Percentiles rank a stretch among this genome's conserved stretches.
These are phyloP conservation scores for Puccinia horiana DNA, from an alignment of 1,284 basidiomycete genomes.

Conservation along the genomic window DNA sequence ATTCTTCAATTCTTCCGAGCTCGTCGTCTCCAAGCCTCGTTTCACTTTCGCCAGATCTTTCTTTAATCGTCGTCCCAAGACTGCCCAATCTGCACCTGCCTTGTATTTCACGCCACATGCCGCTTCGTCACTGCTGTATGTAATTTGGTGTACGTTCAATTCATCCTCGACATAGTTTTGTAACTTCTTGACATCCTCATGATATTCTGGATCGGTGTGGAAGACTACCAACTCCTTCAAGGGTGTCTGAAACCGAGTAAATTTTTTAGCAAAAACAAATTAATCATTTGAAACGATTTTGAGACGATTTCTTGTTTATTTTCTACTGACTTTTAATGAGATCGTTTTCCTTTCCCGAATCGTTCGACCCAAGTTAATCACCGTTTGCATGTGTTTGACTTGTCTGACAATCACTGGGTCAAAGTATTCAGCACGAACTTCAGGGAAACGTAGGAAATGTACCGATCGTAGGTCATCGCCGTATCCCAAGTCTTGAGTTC, in stretches of 20 bases:
- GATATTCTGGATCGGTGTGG: conserved; percentile 82
- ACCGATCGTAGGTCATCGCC: conserved; percentile 81
- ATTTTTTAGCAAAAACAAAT: not conserved
- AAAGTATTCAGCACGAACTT: conserved; percentile 91
- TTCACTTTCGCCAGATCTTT: conserved; percentile 90
- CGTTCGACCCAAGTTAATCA: conserved; percentile 88
- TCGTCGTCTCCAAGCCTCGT: conserved; percentile 76
- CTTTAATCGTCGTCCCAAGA: conserved; percentile 87
- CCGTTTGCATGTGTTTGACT: conserved; percentile 88
- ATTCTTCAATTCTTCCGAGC: conserved; percentile 78
- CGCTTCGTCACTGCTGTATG: conserved; percentile 84
- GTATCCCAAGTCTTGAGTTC: conserved; percentile 61
- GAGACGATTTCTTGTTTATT: not conserved
- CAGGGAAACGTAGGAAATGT: conserved; percentile 93
- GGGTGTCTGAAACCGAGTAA: conserved; percentile 70
- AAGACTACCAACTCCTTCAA: conserved; percentile 90
- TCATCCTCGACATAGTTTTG: conserved; percentile 90
- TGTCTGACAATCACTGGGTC: conserved; percentile 93
- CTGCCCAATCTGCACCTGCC: conserved; percentile 92
- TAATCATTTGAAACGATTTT: not conserved
- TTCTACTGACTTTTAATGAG: conserved; percentile 75
- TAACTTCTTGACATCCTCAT: conserved; percentile 81
- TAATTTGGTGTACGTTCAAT: conserved; percentile 87
- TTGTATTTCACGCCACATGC: conserved; percentile 86
- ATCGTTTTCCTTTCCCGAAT: conserved; percentile 85